Percentiles rank a stretch among this genome's conserved stretches.
Evolutionary conservation across 306 rosid species (phyloP).

Genomic region (Pterocarpus macrocarpus): DNA sequence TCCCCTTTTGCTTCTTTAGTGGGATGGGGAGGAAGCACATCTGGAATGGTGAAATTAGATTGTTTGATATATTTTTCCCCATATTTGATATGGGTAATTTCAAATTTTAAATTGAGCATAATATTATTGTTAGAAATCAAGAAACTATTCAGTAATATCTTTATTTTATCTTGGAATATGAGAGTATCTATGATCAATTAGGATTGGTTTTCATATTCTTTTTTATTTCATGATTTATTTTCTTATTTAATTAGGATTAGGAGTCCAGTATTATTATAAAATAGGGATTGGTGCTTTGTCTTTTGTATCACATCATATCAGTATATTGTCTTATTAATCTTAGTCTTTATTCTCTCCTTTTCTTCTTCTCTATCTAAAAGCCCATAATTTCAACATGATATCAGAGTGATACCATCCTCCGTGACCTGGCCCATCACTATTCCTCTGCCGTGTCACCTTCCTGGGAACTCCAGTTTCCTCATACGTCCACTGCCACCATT

Average conservation of each 20-base stretch:
- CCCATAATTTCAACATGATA: too few species aligned
- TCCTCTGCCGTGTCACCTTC: too few species aligned
- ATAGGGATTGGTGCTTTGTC: too few species aligned
- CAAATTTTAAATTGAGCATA: slow-evolving; percentile 1
- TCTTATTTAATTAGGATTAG: neutral
- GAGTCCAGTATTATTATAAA: neutral
- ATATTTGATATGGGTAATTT: neutral
- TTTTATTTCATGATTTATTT: too few species aligned
- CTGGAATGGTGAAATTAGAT: neutral
- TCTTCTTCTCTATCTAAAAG: too few species aligned
- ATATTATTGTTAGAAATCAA: neutral
- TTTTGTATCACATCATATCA: too few species aligned
- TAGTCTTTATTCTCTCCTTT: too few species aligned
- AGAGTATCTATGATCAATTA: neutral
- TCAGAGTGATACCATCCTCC: too few species aligned
- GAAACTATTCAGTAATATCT: neutral
- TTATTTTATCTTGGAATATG: neutral
- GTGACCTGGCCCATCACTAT: too few species aligned
- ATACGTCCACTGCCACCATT: too few species aligned
- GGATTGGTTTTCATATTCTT: neutral
- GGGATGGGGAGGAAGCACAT: neutral
- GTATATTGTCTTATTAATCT: too few species aligned
- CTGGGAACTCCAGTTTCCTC: too few species aligned
- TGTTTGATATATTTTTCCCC: neutral
- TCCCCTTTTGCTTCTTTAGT: neutral